Conservation (phyloP, 495 filamentous ascomycete species). For the Hypoxylon crocopeplum region DNA sequence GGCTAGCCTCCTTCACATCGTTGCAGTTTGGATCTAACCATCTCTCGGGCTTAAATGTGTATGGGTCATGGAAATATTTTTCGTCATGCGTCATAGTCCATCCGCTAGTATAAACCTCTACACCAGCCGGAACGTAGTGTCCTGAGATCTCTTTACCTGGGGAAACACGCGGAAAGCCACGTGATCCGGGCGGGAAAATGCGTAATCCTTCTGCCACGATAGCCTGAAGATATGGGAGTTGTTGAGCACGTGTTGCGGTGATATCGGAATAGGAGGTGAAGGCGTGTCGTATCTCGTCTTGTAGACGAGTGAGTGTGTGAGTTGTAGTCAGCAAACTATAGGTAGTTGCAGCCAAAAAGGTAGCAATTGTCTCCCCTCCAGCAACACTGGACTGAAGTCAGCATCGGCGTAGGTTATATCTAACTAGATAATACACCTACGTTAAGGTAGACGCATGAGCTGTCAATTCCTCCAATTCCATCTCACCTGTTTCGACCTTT, state of each 20-base stretch:
- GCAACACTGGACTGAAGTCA: not conserved
- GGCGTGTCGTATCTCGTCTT: not conserved
- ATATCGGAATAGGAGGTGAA: not conserved
- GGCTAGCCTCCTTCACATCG: not conserved
- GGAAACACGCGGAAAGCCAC: not conserved
- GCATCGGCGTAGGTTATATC: not conserved
- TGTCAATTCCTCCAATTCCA: not conserved
- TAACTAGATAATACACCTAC: not conserved
- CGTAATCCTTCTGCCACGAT: not conserved
- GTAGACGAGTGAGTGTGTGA: not conserved
- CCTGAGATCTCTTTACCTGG: not conserved
- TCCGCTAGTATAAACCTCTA: not conserved
- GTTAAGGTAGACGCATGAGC: not conserved
- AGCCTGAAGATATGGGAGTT: not conserved
- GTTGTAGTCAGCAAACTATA: not conserved
- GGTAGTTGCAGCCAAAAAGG: not conserved
- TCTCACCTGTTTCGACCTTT: not conserved
- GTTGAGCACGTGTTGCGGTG: not conserved
- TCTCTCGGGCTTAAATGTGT: not conserved
- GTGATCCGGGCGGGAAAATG: not conserved
- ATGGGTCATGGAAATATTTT: not conserved
- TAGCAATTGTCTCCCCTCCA: not conserved
- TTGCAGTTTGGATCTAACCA: not conserved
- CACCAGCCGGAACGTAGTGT: not conserved
- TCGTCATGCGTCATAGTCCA: not conserved